Conservation (phyloP, 495 filamentous ascomycete species). For the Penicillium alfredii region DNA sequence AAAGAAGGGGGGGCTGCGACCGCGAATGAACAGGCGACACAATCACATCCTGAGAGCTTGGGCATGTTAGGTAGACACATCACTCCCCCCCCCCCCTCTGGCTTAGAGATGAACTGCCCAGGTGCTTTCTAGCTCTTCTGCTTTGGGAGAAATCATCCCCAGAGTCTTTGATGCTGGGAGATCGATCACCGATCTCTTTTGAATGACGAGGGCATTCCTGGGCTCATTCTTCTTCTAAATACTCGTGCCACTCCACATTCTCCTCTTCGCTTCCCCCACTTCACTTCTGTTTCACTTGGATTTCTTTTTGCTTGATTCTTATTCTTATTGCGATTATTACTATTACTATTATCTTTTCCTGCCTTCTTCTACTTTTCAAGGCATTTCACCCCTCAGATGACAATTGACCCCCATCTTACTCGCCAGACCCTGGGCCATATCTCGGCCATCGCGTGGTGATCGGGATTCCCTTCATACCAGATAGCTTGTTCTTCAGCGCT, state of each 20-base stretch:
- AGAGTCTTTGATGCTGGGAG: too few relatives aligned
- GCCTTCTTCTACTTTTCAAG: too few relatives aligned
- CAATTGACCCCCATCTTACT: too few relatives aligned
- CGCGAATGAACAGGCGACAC: slow-evolving; percentile 6
- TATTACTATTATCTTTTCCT: not conserved
- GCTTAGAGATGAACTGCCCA: too few relatives aligned
- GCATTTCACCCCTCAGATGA: too few relatives aligned
- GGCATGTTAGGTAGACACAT: too few relatives aligned
- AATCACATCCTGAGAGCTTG: too few relatives aligned
- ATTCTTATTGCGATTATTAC: not conserved
- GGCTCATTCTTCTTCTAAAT: not conserved
- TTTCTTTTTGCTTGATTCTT: not conserved
- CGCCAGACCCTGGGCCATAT: slow-evolving; percentile 4
- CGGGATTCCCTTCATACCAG: slow-evolving; percentile 8
- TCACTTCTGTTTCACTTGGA: not conserved
- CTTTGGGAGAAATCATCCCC: too few relatives aligned
- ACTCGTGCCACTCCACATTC: not conserved
- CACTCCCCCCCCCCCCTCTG: too few relatives aligned
- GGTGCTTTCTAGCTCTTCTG: too few relatives aligned
- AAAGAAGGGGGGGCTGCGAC: slow-evolving; percentile 1
- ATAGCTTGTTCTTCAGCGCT: not conserved
- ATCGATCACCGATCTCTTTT: too few relatives aligned
- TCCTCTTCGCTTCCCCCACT: not conserved
- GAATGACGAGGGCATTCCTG: not conserved
- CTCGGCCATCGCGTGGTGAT: not conserved